Percentiles rank a stretch among this genome's conserved stretches.
These are phyloP conservation scores for Pneumocystis sp. DNA, from an alignment of 1,139 yeast species.

Conservation along the genomic window DNA sequence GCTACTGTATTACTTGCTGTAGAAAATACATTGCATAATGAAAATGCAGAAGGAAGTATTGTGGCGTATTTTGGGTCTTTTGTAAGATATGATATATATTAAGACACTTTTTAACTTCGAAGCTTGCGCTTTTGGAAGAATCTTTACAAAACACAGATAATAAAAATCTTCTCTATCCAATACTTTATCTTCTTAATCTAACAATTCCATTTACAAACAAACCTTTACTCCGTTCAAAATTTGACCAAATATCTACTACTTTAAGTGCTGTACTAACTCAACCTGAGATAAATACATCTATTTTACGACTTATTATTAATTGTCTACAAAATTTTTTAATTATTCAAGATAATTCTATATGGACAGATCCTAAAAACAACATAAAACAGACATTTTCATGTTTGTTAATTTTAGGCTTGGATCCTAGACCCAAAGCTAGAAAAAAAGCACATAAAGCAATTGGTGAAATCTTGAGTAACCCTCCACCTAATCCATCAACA, in stretches of 20 bases:
- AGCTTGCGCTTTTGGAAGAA: constrained; percentile 7
- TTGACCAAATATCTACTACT: constrained; percentile 60
- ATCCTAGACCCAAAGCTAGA: constrained; percentile 89
- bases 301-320: constrained; percentile 71
- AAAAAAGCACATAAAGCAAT: constrained; percentile 89
- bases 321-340: constrained; percentile 62
- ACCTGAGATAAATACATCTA: constrained; percentile 64
- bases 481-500: constrained; percentile 70
- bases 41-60: constrained; percentile 41
- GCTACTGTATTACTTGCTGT: constrained; percentile 71
- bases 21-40: constrained; percentile 72
- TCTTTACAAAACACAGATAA: constrained; percentile 40
- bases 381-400: constrained; percentile 63
- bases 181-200: constrained; percentile 69
- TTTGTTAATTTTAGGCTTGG: constrained; percentile 54
- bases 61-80: constrained; percentile 77
- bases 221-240: constrained; percentile 51
- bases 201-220: constrained; percentile 64
- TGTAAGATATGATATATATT: constrained; percentile 24
- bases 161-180: constrained; percentile 49
- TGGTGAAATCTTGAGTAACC: constrained; percentile 38
- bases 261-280: constrained; percentile 68
- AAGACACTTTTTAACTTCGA: background rate
- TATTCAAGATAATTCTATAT: constrained; percentile 67
- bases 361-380: constrained; percentile 43